These are phyloP conservation scores for Chloranthus sessilifolius DNA, from an alignment of 164 flowering plant species.

Conservation along the genomic window DNA sequence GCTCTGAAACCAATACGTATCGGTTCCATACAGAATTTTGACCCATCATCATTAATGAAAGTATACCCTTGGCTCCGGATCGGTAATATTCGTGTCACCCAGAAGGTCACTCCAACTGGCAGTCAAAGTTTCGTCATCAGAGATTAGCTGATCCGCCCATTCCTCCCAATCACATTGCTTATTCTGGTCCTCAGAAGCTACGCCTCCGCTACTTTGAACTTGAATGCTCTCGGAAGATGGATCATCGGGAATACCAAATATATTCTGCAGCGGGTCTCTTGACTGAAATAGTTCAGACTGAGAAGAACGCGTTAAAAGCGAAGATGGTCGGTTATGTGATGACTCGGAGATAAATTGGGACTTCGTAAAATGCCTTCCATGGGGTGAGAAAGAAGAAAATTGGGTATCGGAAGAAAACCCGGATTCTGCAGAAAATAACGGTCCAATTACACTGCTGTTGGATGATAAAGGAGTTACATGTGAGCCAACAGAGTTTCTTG, in stretches of 20 bases:
- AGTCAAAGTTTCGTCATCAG: conserved; percentile 53
- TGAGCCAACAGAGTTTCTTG: conserved; percentile 25
- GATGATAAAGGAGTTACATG: conserved; percentile 33
- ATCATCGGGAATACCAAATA: conserved; percentile 45
- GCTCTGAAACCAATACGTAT: too few species aligned
- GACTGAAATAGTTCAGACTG: conserved; percentile 35
- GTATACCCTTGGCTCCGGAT: conserved; percentile 51
- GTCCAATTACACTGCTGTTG: conserved; percentile 54
- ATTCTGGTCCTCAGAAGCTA: conserved; percentile 42
- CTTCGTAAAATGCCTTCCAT: conserved; percentile 35
- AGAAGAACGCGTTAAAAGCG: conserved; percentile 31
- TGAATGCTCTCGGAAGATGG: conserved; percentile 26
- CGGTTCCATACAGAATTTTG: too few species aligned
- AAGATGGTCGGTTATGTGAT: conserved; percentile 25
- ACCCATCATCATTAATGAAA: too few species aligned
- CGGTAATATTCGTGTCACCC: conserved; percentile 30
- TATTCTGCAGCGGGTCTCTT: conserved; percentile 45
- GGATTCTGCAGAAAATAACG: conserved; percentile 59
- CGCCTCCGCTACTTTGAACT: conserved; percentile 34
- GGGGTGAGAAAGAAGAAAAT: conserved; percentile 44
- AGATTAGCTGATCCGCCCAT: conserved; percentile 76
- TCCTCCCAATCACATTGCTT: conserved; percentile 62
- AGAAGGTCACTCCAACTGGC: conserved; percentile 67
- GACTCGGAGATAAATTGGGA: conserved; percentile 47
- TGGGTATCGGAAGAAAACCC: conserved; percentile 63